A percentile compares a stretch with the other conserved stretches of the same genome.
Evolutionary conservation across 257 asterid species (phyloP).

Genomic region (Striga asiatica): DNA sequence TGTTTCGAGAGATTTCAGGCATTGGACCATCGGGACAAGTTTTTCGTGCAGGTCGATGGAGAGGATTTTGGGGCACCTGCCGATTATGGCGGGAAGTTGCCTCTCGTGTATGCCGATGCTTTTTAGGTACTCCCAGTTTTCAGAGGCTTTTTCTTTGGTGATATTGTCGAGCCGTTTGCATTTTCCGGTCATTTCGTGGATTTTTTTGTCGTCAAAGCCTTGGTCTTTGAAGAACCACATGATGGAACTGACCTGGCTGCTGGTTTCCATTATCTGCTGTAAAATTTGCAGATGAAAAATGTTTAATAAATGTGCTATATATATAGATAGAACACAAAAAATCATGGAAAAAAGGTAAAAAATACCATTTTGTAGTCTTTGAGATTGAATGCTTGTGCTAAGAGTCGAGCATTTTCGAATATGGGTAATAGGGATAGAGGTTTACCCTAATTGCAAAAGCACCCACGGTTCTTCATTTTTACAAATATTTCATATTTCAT

Average conservation of each 20-base stretch:
- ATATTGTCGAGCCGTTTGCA: conserved; percentile 79
- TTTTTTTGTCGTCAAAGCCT: conserved; percentile 70
- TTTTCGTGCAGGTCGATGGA: conserved; percentile 63
- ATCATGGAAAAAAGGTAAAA: not conserved
- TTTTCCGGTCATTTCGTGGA: conserved; percentile 59
- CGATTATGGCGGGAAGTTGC: conserved; percentile 61
- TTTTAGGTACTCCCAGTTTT: conserved; percentile 85
- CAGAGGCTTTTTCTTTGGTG: conserved; percentile 62
- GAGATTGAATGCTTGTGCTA: no score
- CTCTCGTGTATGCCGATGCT: conserved; percentile 88
- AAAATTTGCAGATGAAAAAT: not conserved
- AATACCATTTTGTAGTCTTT: not conserved
- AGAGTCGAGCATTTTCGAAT: not conserved
- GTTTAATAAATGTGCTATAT: not conserved
- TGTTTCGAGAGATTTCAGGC: conserved; percentile 61
- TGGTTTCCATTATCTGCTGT: conserved; percentile 62
- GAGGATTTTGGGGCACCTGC: conserved; percentile 85
- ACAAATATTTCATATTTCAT: no score
- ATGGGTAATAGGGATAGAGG: no score
- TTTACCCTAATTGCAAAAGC: not conserved
- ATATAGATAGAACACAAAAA: not conserved
- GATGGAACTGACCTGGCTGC: conserved; percentile 52
- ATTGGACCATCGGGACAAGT: conserved; percentile 74
- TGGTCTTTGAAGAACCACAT: conserved; percentile 98
- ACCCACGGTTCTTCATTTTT: no score